Evolutionary conservation across 352 stramenopile genomes (phyloP).

Genomic region (Nothophytophthora sp.): DNA sequence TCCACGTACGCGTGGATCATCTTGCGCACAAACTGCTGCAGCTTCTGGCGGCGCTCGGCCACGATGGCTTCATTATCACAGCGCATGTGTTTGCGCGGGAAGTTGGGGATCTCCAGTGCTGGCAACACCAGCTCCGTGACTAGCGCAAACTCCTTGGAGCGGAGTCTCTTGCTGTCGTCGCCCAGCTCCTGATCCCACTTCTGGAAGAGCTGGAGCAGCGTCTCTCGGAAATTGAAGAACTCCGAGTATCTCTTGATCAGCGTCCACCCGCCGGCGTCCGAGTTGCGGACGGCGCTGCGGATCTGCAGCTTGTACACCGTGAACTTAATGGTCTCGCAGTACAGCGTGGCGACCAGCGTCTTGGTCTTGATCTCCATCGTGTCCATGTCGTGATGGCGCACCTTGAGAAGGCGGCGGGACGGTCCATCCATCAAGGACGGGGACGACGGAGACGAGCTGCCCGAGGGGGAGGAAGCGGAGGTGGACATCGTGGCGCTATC

Average conservation of each 20-base stretch:
- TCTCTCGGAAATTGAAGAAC: slow-evolving; percentile 55
- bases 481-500: too few relatives aligned
- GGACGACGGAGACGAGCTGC: slow-evolving; percentile 15
- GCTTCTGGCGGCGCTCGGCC: slow-evolving; percentile 40
- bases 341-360: slow-evolving; percentile 36
- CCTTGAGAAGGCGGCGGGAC: slow-evolving; percentile 43
- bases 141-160: slow-evolving; percentile 47
- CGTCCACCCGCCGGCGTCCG: slow-evolving; percentile 41
- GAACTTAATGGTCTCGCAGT: slow-evolving; percentile 44
- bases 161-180: slow-evolving; percentile 20
- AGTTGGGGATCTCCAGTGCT: slow-evolving; percentile 39
- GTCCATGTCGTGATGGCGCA: slow-evolving; percentile 47
- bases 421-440: slow-evolving; percentile 25
- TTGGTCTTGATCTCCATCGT: slow-evolving; percentile 53
- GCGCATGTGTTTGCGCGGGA: slow-evolving; percentile 64
- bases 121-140: slow-evolving; percentile 44
- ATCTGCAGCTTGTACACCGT: slow-evolving; percentile 73
- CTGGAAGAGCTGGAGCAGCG: slow-evolving; percentile 47
- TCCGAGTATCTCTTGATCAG: slow-evolving; percentile 70
- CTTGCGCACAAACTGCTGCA: slow-evolving; percentile 56
- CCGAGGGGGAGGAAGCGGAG: too few relatives aligned
- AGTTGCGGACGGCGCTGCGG: slow-evolving; percentile 38
- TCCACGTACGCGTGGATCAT: slow-evolving; percentile 62
- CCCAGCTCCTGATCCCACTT: slow-evolving; percentile 40
- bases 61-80: slow-evolving; percentile 57